Conservation (phyloP, 2,329 filamentous ascomycete species). For the Eurotiales sp. region DNA sequence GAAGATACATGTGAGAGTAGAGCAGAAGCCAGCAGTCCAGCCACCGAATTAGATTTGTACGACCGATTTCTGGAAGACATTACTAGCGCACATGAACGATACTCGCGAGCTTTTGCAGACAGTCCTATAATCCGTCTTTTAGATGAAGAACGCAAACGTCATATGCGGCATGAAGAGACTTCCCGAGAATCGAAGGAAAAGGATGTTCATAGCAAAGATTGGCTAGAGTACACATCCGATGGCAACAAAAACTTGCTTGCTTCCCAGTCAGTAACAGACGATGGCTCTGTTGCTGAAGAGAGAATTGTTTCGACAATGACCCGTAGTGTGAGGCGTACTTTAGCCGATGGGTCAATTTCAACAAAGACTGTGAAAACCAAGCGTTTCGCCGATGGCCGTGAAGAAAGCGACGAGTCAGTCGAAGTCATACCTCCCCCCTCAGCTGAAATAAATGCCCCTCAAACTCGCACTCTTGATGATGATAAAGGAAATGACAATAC, state of each 20-base stretch:
- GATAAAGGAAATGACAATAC: not conserved
- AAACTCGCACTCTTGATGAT: not conserved
- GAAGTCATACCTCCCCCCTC: conserved; percentile 33
- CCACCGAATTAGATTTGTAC: conserved; percentile 53
- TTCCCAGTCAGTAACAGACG: conserved; percentile 16
- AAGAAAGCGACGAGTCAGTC: conserved; percentile 55
- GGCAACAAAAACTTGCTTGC: conserved; percentile 11
- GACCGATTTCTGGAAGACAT: conserved; percentile 45
- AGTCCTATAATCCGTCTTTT: conserved; percentile 35
- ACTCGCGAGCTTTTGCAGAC: conserved; percentile 23
- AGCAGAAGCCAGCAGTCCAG: conserved; percentile 23
- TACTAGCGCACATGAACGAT: conserved; percentile 28
- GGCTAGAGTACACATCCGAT: conserved; percentile 20
- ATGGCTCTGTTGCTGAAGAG: conserved; percentile 20
- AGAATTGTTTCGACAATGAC: conserved; percentile 54
- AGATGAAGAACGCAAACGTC: conserved; percentile 28
- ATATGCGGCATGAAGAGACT: conserved; percentile 21
- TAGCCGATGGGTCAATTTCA: conserved; percentile 56
- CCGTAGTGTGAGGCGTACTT: conserved; percentile 52
- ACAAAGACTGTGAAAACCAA: conserved; percentile 57
- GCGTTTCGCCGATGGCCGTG: conserved; percentile 57
- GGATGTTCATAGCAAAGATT: conserved; percentile 22
- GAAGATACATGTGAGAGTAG: conserved; percentile 4
- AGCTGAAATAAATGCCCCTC: not conserved
- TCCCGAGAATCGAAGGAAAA: conserved; percentile 14